These are phyloP conservation scores for Xerocomellus intermedius DNA, from an alignment of 768 basidiomycete species.

Conservation along the genomic window DNA sequence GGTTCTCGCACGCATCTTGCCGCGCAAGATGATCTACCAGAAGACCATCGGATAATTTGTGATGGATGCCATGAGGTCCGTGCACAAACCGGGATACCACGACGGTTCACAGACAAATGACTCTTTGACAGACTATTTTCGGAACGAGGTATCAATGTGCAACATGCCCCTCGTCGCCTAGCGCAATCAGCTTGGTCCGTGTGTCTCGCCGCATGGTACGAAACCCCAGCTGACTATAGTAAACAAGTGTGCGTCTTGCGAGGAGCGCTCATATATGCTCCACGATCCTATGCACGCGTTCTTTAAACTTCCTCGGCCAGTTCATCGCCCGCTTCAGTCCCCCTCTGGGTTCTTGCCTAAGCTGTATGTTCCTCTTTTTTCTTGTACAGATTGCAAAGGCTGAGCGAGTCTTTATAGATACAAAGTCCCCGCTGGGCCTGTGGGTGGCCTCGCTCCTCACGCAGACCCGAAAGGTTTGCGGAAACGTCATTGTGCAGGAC, in stretches of 20 bases:
- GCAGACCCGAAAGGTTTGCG: slow-evolving; percentile 56
- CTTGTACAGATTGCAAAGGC: not conserved
- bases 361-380: slow-evolving; percentile 45
- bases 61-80: slow-evolving; percentile 59
- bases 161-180: slow-evolving; percentile 76
- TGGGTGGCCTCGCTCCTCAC: slow-evolving; percentile 36
- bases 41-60: slow-evolving; percentile 62
- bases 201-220: not conserved
- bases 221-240: not conserved
- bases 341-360: slow-evolving; percentile 62
- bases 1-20: slow-evolving; percentile 42
- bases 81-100: not conserved
- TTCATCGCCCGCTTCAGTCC: slow-evolving; percentile 59
- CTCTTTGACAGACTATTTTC: slow-evolving; percentile 54
- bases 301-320: slow-evolving; percentile 81
- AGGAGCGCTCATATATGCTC: slow-evolving; percentile 68
- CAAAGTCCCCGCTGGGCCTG: slow-evolving; percentile 57
- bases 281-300: slow-evolving; percentile 88
- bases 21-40: slow-evolving; percentile 29
- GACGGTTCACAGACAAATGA: not conserved
- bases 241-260: slow-evolving; percentile 75
- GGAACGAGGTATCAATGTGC: slow-evolving; percentile 89
- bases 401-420: slow-evolving; percentile 49
- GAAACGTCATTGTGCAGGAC: not conserved
- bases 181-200: slow-evolving; percentile 68